Percentiles rank a stretch among this genome's conserved stretches.
Conservation (phyloP, 2,329 filamentous ascomycete species). For the Verticillium klebahnii region DNA sequence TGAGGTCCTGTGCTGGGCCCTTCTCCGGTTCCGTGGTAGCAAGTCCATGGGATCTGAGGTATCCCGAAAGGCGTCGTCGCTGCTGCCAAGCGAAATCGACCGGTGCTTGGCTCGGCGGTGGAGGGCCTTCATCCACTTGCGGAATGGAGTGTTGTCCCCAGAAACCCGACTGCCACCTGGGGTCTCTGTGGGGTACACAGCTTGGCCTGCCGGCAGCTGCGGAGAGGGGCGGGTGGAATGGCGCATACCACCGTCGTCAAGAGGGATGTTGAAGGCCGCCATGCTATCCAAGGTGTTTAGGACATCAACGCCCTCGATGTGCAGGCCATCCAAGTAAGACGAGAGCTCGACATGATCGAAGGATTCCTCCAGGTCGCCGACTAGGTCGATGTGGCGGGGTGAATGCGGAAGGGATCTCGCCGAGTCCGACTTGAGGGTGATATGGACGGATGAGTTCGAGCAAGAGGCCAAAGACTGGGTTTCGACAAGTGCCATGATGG, state of each 20-base stretch:
- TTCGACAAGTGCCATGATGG: conserved; percentile 28
- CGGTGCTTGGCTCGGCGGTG: conserved; percentile 50
- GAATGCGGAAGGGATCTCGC: neutral
- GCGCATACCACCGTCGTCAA: neutral
- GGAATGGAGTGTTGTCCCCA: conserved; percentile 48
- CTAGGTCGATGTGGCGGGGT: conserved; percentile 21
- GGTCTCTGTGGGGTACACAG: neutral
- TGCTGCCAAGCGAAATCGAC: conserved; percentile 12
- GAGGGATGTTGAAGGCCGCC: conserved; percentile 32
- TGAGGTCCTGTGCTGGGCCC: conserved; percentile 44
- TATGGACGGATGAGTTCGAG: conserved; percentile 32
- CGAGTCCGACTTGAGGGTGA: conserved; percentile 22
- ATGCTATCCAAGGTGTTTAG: conserved; percentile 36
- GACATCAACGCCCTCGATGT: conserved; percentile 23
- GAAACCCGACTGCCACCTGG: neutral
- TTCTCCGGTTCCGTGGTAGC: conserved; percentile 14
- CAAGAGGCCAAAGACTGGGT: conserved; percentile 22
- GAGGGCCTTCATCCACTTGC: conserved; percentile 69
- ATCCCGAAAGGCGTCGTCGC: conserved; percentile 24
- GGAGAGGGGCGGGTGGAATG: neutral
- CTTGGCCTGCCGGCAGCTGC: neutral
- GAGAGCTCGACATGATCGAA: conserved; percentile 28
- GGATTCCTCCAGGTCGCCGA: conserved; percentile 19
- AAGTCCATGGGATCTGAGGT: conserved; percentile 18
- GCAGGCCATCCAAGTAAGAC: conserved; percentile 15